phyloP scores from a whole-genome alignment of 768 basidiomycete genomes.

The Lactifluus rugatus region DNA sequence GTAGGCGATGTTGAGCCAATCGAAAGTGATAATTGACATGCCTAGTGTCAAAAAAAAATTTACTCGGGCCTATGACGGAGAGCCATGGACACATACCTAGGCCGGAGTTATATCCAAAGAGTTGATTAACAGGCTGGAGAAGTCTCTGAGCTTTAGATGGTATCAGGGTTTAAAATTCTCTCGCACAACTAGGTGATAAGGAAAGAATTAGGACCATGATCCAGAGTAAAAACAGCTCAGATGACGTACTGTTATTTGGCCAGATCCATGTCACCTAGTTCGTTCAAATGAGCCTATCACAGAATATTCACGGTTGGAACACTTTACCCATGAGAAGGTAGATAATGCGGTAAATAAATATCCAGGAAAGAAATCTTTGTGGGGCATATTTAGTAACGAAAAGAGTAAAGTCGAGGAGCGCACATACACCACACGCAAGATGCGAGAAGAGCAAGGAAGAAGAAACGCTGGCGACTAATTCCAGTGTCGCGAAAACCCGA shows the following conservation, averaged over 20 bases:
- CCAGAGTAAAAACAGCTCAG: not conserved
- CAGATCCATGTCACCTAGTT: constrained; percentile 20
- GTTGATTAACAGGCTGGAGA: constrained; percentile 28
- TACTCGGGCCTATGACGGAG: not conserved
- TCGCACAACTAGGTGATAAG: constrained; percentile 17
- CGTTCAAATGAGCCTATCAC: not conserved
- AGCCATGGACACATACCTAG: constrained; percentile 3
- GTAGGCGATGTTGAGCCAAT: constrained; percentile 48
- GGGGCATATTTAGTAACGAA: constrained; percentile 22
- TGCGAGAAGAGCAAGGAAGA: constrained; percentile 50
- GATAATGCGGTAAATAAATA: constrained; percentile 21
- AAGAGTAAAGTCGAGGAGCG: not conserved
- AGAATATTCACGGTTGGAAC: not conserved
- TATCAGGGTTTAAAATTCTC: not conserved
- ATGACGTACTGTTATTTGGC: constrained; percentile 16
- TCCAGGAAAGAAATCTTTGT: constrained; percentile 18
- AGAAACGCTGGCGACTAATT: constrained; percentile 68
- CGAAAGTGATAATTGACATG: constrained; percentile 74
- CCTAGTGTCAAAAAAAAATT: constrained; percentile 12
- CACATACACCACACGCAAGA: constrained; percentile 39
- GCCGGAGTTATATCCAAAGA: constrained; percentile 44
- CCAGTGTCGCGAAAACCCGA: constrained; percentile 54
- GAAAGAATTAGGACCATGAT: not conserved
- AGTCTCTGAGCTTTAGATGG: not conserved
- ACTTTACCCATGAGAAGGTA: constrained; percentile 20